Evolutionary conservation across 495 filamentous ascomycete species (phyloP).

Genomic region (Chaetomium fimeti): DNA sequence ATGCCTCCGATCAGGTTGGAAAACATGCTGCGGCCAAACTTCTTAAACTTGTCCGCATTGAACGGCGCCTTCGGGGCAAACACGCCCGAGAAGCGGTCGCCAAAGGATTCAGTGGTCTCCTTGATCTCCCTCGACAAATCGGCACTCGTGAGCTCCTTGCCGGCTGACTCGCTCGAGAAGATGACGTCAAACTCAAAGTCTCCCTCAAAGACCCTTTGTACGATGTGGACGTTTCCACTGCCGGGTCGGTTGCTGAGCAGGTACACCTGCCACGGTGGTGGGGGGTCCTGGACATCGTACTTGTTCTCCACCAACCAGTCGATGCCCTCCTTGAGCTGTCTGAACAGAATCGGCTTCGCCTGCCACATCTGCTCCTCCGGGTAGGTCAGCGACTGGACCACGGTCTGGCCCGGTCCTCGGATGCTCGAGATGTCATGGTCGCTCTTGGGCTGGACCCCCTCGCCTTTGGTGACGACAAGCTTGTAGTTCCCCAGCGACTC

Average conservation of each 20-base stretch:
- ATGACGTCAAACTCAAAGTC: conserved; percentile 92
- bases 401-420: conserved; percentile 68
- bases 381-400: conserved; percentile 69
- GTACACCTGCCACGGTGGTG: conserved; percentile 84
- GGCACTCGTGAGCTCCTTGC: conserved; percentile 57
- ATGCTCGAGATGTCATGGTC: conserved; percentile 56
- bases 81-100: conserved; percentile 67
- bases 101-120: conserved; percentile 63
- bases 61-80: conserved; percentile 78
- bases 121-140: conserved; percentile 69
- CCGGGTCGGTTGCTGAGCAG: conserved; percentile 68
- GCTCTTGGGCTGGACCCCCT: conserved; percentile 62
- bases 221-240: conserved; percentile 77
- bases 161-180: conserved; percentile 77
- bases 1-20: conserved; percentile 94
- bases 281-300: conserved; percentile 68
- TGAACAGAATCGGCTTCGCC: conserved; percentile 75
- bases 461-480: conserved; percentile 70
- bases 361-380: conserved; percentile 78
- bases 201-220: conserved; percentile 92
- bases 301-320: conserved; percentile 62
- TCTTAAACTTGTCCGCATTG: conserved; percentile 64
- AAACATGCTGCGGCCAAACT: conserved; percentile 85
- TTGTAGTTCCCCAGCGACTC: conserved; percentile 79
- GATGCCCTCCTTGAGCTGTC: conserved; percentile 72